Evolutionary conservation across 1,284 basidiomycete genomes (phyloP).

Genomic region (Boletus semigastroideus): DNA sequence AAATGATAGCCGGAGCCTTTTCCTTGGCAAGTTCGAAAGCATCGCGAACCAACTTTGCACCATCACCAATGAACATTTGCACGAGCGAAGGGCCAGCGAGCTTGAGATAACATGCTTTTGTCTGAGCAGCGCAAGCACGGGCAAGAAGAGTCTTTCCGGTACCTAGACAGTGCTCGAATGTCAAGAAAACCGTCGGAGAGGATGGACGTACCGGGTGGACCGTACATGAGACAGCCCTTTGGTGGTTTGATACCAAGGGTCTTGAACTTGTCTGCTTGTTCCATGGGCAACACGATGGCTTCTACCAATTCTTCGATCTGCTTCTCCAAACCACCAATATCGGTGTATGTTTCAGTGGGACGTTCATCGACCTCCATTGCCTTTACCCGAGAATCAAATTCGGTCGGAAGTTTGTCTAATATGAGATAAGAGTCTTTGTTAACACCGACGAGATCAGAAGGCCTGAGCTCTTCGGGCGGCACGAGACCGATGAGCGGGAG

Average conservation of each 20-base stretch:
- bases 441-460: conserved; percentile 95
- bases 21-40: conserved; percentile 96
- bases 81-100: conserved; percentile 98
- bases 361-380: conserved; percentile 99
- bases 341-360: conserved; percentile 97
- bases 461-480: conserved; percentile 84
- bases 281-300: conserved; percentile 90
- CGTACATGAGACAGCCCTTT: conserved; percentile 96
- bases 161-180: conserved; percentile 37
- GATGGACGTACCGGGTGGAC: conserved; percentile 75
- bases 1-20: conserved; percentile 99
- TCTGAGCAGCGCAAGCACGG: conserved; percentile 95
- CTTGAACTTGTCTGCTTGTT: conserved; percentile 96
- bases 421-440: conserved; percentile 99
- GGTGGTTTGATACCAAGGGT: conserved; percentile 97
- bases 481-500: conserved; percentile 97
- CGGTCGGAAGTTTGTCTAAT: conserved; percentile 93
- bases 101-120: conserved; percentile 97
- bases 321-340: conserved; percentile 98
- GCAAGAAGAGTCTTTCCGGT: conserved; percentile 98
- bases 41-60: conserved; percentile 96
- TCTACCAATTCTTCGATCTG: conserved; percentile 99
- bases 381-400: conserved; percentile 98
- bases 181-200: neutral
- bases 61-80: conserved; percentile 99